Percentiles rank a stretch among this genome's conserved stretches.
phyloP scores from a whole-genome alignment of 345 rosid genomes.

The Citrus inodora region DNA sequence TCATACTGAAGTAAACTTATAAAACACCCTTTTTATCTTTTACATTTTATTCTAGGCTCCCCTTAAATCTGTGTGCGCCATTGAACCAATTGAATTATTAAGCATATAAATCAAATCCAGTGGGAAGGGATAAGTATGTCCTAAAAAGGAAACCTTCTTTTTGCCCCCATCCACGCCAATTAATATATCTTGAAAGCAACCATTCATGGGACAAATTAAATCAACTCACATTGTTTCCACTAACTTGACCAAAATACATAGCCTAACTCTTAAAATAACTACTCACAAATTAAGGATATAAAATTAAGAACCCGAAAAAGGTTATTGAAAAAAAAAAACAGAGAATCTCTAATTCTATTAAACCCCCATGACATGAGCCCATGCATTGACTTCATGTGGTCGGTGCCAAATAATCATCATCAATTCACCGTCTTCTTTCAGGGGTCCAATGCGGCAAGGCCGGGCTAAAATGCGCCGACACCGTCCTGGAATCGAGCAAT shows the following conservation, averaged over 20 bases:
- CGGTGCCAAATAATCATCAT: conserved; percentile 12
- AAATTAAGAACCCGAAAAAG: neutral
- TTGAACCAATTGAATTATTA: neutral
- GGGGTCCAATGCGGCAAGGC: conserved; percentile 77
- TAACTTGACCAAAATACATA: conserved; percentile 27
- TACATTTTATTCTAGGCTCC: too few relatives aligned
- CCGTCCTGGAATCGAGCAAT: conserved; percentile 74
- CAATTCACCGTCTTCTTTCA: conserved; percentile 46
- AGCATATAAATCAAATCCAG: neutral
- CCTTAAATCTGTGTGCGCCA: neutral
- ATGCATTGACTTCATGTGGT: conserved; percentile 25
- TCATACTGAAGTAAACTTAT: too few relatives aligned
- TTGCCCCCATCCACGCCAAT: neutral
- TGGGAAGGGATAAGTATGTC: neutral
- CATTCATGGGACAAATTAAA: conserved; percentile 17
- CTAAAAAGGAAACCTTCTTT: neutral
- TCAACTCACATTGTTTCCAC: conserved; percentile 19
- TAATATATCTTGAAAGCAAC: conserved; percentile 25
- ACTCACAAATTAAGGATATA: neutral
- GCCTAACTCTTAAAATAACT: conserved; percentile 20
- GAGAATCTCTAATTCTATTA: conserved; percentile 19
- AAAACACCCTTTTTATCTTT: too few relatives aligned
- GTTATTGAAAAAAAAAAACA: neutral
- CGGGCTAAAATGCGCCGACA: conserved; percentile 70
- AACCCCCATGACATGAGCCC: neutral